Evolutionary conservation across 768 basidiomycete species (phyloP), one percentile per base, ranked within the genome.

Genomic region (Rhodotorula paludigena): DNA sequence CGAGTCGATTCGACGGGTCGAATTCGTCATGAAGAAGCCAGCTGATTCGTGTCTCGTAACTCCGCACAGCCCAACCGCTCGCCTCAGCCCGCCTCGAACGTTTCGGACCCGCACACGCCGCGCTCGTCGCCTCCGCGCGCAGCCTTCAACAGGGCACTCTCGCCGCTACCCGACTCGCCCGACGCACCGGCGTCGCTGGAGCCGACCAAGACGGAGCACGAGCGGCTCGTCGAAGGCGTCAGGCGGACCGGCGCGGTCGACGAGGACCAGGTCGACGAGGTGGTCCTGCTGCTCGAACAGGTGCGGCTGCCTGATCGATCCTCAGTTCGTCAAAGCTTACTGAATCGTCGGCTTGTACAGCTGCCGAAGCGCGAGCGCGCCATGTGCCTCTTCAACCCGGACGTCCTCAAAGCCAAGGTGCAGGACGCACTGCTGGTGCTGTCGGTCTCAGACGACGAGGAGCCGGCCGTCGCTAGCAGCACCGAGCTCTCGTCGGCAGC

Each of bases 361-460:
- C 82, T 94, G 25, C 86, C 89, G 2, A 93, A 92, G 79, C 85
- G 88, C 66, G 92, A 94, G 71, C 85, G 91, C 21, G 90, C 90
- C 0, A 83, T 93, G 85, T 92, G 91, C 78, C 81, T 93, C 47
- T 94, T 94, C 82, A 93, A 91, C 71, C 81, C 82, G 20, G 90
- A 92, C 73, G 83, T 90, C 36, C 81, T 93, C 33, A 83, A 85
- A 57, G 82, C 80, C 30, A 93, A 93, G 80, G 80, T 93, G 28
- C 83, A 83, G 2, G 90, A 92, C 72, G 92, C 92, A 23, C 89
- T 87, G 80, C 80, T 83, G 74, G 87, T 94, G 30, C 78, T 94
- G n/a, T n/a, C n/a, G n/a, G n/a, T n/a, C 35, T 87, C 86, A 35
- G 85, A 78, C 20, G 84, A 84, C 23, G 82, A 80, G 44, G 54